Evolutionary conservation across 23 red algal genomes (phyloP).

Genomic region (Gracilaria gracilis): DNA sequence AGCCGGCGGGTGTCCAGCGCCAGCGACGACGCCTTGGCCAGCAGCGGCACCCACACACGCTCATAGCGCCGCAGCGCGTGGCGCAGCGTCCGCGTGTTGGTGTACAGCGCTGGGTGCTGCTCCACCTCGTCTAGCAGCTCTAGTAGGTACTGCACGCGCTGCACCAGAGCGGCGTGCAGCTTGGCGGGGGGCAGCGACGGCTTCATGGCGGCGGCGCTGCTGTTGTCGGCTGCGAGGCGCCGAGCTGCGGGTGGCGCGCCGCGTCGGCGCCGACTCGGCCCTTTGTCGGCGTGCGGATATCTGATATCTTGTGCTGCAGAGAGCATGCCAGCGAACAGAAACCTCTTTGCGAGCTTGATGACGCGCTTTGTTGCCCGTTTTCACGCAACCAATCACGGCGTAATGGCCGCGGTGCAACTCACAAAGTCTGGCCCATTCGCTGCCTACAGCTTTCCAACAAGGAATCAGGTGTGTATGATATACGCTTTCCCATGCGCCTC

Average conservation of each 20-base stretch:
- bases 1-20: background rate
- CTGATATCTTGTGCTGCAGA: too few species aligned
- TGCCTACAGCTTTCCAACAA: too few species aligned
- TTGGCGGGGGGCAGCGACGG: background rate
- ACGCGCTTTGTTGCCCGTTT: too few species aligned
- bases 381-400: too few species aligned
- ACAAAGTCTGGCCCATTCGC: too few species aligned
- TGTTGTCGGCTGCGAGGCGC: background rate
- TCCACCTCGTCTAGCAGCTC: conserved; percentile 28
- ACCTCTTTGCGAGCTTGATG: too few species aligned
- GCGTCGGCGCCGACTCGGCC: too few species aligned
- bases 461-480: too few species aligned
- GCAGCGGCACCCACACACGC: conserved; percentile 38
- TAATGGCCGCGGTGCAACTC: too few species aligned
- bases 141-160: conserved; percentile 28
- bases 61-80: conserved; percentile 44
- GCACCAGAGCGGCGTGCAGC: background rate
- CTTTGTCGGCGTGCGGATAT: too few species aligned
- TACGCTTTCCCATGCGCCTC: too few species aligned
- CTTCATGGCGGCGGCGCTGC: background rate
- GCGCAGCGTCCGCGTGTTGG: conserved; percentile 17
- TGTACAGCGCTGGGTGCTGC: conserved; percentile 40
- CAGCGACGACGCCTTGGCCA: background rate
- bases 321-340: too few species aligned
- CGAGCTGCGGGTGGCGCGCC: background rate